These are phyloP conservation scores for Taphrina deformans DNA, from an alignment of 1,139 yeast genomes.

Conservation along the genomic window DNA sequence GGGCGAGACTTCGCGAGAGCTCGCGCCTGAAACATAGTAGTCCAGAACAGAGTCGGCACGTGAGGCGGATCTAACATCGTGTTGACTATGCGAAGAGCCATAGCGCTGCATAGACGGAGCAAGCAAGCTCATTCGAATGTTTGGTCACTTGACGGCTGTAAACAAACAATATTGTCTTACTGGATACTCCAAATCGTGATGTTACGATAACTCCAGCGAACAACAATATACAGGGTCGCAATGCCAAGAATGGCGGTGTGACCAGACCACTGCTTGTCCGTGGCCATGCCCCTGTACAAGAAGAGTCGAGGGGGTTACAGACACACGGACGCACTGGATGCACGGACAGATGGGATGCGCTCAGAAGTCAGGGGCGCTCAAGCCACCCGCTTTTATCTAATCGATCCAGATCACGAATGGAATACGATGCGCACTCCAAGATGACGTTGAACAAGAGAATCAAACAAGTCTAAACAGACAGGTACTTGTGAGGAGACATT, in stretches of 20 bases:
- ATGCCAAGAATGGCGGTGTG: too few relatives aligned
- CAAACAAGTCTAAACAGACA: too few relatives aligned
- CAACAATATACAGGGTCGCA: too few relatives aligned
- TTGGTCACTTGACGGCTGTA: background rate
- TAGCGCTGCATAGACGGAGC: slow-evolving; percentile 2
- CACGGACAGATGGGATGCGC: too few relatives aligned
- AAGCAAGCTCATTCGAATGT: background rate
- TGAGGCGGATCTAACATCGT: background rate
- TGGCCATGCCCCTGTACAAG: too few relatives aligned
- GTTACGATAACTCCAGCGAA: too few relatives aligned
- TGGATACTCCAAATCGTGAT: too few relatives aligned
- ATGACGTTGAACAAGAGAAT: background rate
- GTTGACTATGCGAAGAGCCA: background rate
- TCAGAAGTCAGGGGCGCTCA: background rate
- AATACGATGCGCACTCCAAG: background rate
- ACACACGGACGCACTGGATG: too few relatives aligned
- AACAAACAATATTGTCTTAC: too few relatives aligned
- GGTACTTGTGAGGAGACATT: too few relatives aligned
- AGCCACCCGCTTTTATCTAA: slow-evolving; percentile 12
- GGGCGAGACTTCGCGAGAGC: background rate
- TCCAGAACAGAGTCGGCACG: slow-evolving; percentile 3
- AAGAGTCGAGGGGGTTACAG: too few relatives aligned
- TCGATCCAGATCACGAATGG: background rate
- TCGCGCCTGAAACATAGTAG: background rate
- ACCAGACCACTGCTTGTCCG: too few relatives aligned